Conservation (phyloP, 208 protist species). For the Crithidia sp. region DNA sequence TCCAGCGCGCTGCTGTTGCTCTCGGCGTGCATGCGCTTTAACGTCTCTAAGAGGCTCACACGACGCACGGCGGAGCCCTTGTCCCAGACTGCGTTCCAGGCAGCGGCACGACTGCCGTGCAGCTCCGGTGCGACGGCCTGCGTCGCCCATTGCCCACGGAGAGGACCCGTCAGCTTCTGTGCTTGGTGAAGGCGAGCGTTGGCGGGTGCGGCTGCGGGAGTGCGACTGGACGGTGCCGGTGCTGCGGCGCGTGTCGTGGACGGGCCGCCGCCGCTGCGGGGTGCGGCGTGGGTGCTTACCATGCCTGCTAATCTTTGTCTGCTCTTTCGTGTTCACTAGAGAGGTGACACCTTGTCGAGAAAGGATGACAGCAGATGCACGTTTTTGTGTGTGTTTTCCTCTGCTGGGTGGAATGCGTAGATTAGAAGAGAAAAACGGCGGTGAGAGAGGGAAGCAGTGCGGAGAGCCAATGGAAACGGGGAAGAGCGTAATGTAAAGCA, state of each 20-base stretch:
- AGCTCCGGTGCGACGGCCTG: conserved; percentile 35
- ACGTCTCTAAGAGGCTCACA: conserved; percentile 65
- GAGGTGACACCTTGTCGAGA: too few relatives aligned
- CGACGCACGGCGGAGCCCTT: conserved; percentile 44
- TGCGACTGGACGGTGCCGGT: too few relatives aligned
- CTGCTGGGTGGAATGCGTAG: not conserved
- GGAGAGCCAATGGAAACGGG: too few relatives aligned
- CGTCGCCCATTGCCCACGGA: conserved; percentile 15
- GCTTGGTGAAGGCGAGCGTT: too few relatives aligned
- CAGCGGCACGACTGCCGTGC: conserved; percentile 55
- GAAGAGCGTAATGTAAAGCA: too few relatives aligned
- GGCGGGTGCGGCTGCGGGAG: not conserved
- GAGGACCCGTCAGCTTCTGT: not conserved
- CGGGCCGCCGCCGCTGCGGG: not conserved
- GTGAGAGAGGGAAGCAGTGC: too few relatives aligned
- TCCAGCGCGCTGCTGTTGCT: conserved; percentile 74
- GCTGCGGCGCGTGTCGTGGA: not conserved
- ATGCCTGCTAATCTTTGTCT: not conserved
- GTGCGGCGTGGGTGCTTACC: conserved; percentile 1
- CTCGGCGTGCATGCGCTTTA: conserved; percentile 61
- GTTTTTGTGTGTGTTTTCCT: not conserved
- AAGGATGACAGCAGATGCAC: not conserved
- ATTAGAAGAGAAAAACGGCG: too few relatives aligned
- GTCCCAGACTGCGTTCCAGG: conserved; percentile 79
- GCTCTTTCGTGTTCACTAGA: too few relatives aligned